Evolutionary conservation across 768 basidiomycete genomes (phyloP).

Genomic region (Kwoniella sp.): DNA sequence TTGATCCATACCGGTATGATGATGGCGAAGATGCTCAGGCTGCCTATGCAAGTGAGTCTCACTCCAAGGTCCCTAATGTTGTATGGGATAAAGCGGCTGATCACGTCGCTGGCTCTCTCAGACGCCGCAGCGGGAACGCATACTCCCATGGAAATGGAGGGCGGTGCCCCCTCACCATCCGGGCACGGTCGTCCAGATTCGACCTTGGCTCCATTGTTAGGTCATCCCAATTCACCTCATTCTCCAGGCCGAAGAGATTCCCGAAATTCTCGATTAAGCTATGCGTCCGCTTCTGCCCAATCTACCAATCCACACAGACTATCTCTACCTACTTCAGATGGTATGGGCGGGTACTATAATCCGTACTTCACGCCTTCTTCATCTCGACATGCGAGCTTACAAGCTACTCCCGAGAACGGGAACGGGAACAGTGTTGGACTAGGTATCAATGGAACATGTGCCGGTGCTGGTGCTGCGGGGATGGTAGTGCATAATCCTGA

Average conservation of each 20-base stretch:
- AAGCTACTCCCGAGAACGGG: background rate
- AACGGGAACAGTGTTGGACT: background rate
- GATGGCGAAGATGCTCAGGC: background rate
- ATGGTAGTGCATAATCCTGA: constrained; percentile 15
- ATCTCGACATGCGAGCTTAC: background rate
- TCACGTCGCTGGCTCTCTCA: background rate
- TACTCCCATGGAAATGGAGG: constrained; percentile 2
- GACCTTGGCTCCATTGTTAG: constrained; percentile 1
- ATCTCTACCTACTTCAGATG: background rate
- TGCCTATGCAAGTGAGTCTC: constrained; percentile 17
- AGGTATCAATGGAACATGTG: background rate
- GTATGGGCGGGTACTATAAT: background rate
- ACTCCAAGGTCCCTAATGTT: no score
- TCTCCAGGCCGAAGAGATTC: background rate
- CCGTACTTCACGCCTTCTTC: background rate
- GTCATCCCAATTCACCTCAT: constrained; percentile 2
- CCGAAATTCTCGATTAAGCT: background rate
- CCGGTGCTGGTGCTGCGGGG: background rate
- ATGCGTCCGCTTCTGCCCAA: background rate
- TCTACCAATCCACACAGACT: constrained; percentile 4
- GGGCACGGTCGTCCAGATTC: constrained; percentile 4
- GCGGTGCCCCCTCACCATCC: background rate
- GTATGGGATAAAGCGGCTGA: no score
- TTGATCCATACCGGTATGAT: constrained; percentile 11
- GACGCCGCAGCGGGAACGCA: constrained; percentile 13